Conservation (phyloP, 2,329 filamentous ascomycete genomes). For the Myriosclerotinia curreyana region DNA sequence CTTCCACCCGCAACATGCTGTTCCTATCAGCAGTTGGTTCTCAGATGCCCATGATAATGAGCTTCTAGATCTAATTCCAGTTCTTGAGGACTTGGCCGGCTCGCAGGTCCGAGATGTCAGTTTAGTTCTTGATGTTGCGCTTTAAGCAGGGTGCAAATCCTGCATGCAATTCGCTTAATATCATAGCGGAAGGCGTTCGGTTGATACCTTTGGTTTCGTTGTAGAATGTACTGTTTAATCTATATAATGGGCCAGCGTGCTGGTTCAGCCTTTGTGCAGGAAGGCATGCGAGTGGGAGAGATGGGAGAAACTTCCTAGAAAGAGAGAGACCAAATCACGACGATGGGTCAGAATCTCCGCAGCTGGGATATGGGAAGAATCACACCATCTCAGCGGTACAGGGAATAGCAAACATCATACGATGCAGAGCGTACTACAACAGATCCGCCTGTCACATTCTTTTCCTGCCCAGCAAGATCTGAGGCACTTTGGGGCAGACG, state of each 20-base stretch:
- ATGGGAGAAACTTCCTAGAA: constrained; percentile 19
- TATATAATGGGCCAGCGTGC: constrained; percentile 40
- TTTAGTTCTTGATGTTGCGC: constrained; percentile 89
- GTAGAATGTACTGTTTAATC: constrained; percentile 43
- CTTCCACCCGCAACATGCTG: constrained; percentile 97
- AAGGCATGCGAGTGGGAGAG: constrained; percentile 16
- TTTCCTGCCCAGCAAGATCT: constrained; percentile 22
- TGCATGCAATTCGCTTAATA: constrained; percentile 39
- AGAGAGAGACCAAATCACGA: neutral
- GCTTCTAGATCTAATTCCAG: constrained; percentile 92
- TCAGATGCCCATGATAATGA: constrained; percentile 99
- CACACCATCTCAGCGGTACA: constrained; percentile 7
- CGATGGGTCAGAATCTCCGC: constrained; percentile 1
- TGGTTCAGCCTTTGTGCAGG: constrained; percentile 30
- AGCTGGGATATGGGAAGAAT: constrained; percentile 3
- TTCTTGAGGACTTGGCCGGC: constrained; percentile 93
- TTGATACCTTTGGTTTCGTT: constrained; percentile 42
- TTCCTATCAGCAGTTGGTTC: constrained; percentile 99
- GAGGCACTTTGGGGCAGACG: constrained; percentile 22
- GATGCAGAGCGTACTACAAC: constrained; percentile 23
- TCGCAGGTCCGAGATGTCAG: constrained; percentile 91
- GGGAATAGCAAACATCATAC: constrained; percentile 8
- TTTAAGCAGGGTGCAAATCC: constrained; percentile 47
- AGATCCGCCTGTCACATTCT: constrained; percentile 27
- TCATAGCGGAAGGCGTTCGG: constrained; percentile 43